Evolutionary conservation across 768 basidiomycete species (phyloP), one percentile per base, ranked within the genome.

Genomic region (Coprinopsis strossmayeri): DNA sequence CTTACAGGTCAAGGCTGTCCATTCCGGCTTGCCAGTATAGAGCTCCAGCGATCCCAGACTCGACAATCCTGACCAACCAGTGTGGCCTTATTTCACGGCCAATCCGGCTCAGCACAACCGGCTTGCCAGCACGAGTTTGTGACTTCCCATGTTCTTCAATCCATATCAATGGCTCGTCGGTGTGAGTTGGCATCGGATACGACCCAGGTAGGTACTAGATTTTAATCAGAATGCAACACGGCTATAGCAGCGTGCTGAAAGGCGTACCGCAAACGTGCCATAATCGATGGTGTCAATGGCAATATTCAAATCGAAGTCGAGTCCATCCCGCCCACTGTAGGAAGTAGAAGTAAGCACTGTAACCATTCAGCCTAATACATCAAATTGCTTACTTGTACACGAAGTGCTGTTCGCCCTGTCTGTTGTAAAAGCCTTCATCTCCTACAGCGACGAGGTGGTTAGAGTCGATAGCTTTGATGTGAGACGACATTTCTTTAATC

Each of bases 301-400:
- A 39, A 82, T 62, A 61, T 83, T 82, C 1, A 69, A 72, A 27
- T 73, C 67, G 57, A 84, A 84, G 52, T 84, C 81, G 25, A 84
- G 66, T 26, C 82, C 83, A 28, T 76, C 73, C 27, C 65, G 56
- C 30, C 77, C 78, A 54, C 77, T 79, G 70, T 7, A 32, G 30
- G 30, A 15, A 32, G 7, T 32, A 32, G 32, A 9, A 34, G n/a
- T n/a, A n/a, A n/a, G n/a, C n/a, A n/a, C n/a, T n/a, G n/a, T n/a
- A n/a, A n/a, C n/a, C n/a, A n/a, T n/a, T n/a, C n/a, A n/a, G n/a
- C n/a, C n/a, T n/a, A n/a, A n/a, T n/a, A n/a, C n/a, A n/a, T n/a
- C n/a, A 9, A 34, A n/a, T 34, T 9, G 32, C 32, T 9, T 34
- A 34, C 32, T 34, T 34, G 32, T 34, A 34, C 10, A 34, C n/a